These are phyloP conservation scores for Gaultheria prostrata DNA, from an alignment of 148 eudicot genomes.

Conservation along the genomic window DNA sequence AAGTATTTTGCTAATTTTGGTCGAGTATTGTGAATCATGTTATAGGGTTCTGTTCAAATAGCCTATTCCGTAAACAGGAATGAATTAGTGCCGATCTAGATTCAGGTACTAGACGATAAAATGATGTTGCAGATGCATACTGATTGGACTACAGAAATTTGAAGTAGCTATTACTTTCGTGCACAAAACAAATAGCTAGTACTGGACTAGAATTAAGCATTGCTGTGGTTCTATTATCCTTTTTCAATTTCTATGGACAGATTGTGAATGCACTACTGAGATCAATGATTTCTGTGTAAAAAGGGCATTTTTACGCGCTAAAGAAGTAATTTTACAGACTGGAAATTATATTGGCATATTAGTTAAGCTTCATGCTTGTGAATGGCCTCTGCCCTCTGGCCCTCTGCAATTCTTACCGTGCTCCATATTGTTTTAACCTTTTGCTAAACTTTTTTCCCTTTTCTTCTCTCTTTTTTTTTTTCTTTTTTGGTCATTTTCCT, in stretches of 20 bases:
- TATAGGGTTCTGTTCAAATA: background rate
- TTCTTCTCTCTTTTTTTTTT: no score
- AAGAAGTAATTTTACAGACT: background rate
- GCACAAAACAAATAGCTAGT: background rate
- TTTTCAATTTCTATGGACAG: background rate
- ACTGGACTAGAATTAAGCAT: background rate
- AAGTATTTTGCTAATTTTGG: background rate
- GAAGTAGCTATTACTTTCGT: background rate
- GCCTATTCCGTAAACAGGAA: background rate
- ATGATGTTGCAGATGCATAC: background rate
- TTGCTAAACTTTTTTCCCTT: background rate
- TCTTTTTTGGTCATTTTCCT: background rate
- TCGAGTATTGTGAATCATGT: background rate
- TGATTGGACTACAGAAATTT: background rate
- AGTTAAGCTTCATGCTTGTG: background rate
- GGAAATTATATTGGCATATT: background rate
- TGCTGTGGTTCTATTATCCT: background rate
- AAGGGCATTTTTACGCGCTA: background rate
- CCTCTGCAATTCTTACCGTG: background rate
- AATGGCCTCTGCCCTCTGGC: no score
- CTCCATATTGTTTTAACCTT: background rate
- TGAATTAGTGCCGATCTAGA: background rate
- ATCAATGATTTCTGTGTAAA: background rate
- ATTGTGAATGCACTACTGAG: background rate
- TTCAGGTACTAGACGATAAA: background rate